Evolutionary conservation across 208 protist species (phyloP).

Genomic region (Crithidia acanthocephali): DNA sequence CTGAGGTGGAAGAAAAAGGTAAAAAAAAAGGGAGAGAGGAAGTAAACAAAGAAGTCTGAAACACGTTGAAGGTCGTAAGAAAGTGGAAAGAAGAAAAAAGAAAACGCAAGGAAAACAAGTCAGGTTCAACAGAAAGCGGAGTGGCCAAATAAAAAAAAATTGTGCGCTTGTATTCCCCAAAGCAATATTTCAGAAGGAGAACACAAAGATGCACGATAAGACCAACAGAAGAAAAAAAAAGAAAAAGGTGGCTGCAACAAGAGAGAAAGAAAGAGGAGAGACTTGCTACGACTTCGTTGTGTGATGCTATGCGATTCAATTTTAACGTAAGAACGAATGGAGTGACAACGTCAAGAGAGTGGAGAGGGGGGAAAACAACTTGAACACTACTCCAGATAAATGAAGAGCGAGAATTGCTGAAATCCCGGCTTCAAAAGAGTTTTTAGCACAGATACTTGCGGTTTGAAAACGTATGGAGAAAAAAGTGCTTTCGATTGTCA

Average conservation of each 20-base stretch:
- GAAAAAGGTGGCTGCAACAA: not conserved
- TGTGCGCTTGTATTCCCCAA: not conserved
- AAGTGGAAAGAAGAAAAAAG: conserved; percentile 1
- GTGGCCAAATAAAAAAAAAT: not conserved
- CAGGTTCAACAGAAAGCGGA: not conserved
- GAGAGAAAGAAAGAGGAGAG: no score
- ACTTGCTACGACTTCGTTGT: no score
- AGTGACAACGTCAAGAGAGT: no score
- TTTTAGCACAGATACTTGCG: no score
- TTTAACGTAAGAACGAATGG: no score
- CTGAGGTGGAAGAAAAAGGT: conserved; percentile 1
- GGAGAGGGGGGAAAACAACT: no score
- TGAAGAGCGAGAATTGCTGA: no score
- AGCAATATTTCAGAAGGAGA: not conserved
- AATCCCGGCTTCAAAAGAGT: no score
- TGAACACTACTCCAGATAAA: no score
- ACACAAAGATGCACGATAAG: not conserved
- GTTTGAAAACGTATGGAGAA: no score
- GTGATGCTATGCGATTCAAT: no score
- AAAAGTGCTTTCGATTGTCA: no score
- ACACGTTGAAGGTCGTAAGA: not conserved
- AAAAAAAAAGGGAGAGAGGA: not conserved
- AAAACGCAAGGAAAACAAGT: not conserved
- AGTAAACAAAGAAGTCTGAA: not conserved
- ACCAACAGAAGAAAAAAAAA: not conserved